Percentiles rank a stretch among this genome's conserved stretches.
These are phyloP conservation scores for Croton setiger DNA, from an alignment of 441 rosid species.

Conservation along the genomic window DNA sequence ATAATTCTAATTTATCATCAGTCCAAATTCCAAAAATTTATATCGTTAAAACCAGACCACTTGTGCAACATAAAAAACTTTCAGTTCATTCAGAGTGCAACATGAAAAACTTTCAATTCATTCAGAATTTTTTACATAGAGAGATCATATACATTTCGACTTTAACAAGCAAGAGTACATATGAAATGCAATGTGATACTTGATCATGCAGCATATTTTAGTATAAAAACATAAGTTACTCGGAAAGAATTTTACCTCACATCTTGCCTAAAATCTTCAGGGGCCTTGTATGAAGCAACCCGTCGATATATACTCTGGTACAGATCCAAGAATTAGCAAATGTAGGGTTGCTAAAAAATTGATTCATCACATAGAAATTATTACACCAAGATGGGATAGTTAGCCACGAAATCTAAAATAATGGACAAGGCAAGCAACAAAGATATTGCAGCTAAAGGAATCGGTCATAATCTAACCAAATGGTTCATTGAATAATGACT, in stretches of 20 bases:
- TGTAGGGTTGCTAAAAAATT: not conserved
- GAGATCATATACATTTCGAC: not conserved
- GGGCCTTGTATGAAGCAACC: conserved; percentile 52
- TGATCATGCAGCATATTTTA: not conserved
- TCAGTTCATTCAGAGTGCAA: not conserved
- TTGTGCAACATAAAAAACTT: not conserved
- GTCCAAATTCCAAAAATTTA: not conserved
- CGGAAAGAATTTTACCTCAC: conserved; percentile 49
- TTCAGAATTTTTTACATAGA: too few relatives aligned
- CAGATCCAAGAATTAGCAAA: conserved; percentile 18
- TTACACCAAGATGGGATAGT: not conserved
- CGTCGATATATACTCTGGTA: conserved; percentile 70
- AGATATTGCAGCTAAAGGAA: not conserved
- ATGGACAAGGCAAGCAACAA: too few relatives aligned
- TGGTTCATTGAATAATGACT: not conserved
- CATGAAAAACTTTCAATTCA: not conserved
- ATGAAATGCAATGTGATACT: not conserved
- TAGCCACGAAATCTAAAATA: too few relatives aligned
- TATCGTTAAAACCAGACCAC: not conserved
- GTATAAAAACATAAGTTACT: not conserved
- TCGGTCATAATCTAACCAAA: conserved; percentile 2
- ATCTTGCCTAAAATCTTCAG: conserved; percentile 72
- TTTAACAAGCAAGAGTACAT: not conserved
- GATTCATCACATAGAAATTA: not conserved
- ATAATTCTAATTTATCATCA: not conserved